These are phyloP conservation scores for Pilatotrama ljubarskyi DNA, from an alignment of 768 basidiomycete species.

Conservation along the genomic window DNA sequence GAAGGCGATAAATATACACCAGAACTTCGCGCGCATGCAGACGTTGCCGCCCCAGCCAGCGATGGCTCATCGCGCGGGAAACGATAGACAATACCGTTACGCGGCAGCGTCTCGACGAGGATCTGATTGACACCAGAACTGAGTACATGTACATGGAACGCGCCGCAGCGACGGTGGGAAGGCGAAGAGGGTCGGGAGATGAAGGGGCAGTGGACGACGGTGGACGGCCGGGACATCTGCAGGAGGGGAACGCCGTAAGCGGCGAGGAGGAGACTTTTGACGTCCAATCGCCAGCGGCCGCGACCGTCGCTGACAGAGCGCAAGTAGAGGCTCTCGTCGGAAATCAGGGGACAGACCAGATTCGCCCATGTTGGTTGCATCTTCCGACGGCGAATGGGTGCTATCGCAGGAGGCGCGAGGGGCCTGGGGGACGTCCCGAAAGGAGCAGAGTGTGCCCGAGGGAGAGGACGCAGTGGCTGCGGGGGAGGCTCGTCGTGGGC, in stretches of 20 bases:
- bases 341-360: not conserved
- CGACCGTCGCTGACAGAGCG: conserved; percentile 2
- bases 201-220: conserved; percentile 1
- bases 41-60: not conserved
- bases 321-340: not conserved
- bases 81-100: not conserved
- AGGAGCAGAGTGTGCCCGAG: not conserved
- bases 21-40: not conserved
- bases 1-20: not conserved
- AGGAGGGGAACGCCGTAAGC: not conserved
- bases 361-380: not conserved
- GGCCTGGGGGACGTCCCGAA: not conserved
- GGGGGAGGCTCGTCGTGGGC: not conserved
- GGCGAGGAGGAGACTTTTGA: not conserved
- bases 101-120: not conserved
- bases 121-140: not conserved
- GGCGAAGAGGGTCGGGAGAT: not conserved
- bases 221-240: not conserved
- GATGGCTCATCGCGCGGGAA: not conserved
- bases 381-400: conserved; percentile 6
- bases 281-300: not conserved
- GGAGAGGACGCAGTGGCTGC: conserved; percentile 1
- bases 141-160: not conserved
- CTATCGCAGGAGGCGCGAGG: not conserved
- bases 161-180: not conserved